Base-by-base conservation (phyloP, 495 filamentous ascomycete species). In the Arthonia radiata region DNA sequence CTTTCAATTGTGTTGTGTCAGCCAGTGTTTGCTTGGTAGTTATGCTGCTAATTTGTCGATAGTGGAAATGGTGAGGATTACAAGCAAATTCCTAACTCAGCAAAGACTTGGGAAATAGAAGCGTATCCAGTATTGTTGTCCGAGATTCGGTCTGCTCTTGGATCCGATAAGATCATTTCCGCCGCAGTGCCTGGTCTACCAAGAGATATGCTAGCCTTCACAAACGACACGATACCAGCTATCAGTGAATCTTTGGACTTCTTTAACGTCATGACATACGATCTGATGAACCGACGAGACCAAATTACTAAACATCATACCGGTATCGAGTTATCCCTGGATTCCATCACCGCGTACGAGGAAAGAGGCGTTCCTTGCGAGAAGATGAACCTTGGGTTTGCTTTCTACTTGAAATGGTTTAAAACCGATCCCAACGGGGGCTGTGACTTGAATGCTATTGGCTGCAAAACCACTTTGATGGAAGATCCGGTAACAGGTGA, bases 261-360 rank as follows among this genome's bases (percentile, higher is more conserved):
- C 46, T 49, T 78, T 39, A 81, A 78, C 39, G 57, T 80, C 27
- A 81, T 81, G 74, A 64, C 61, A 13, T 81, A 81, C 47, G 74
- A 81, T 35, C 40, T 81, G 27, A 71, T 73, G 61, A 79, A 77
- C 48, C 62, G 74, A 13, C 65, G 74, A 11, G 65, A 79, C 38
- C 63, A 52, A 32, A 44, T 62, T 6, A 78, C 71, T 3, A 60
- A 56, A 30, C 71, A 77, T 37, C 68, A 74, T 38, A 71, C 60
- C 13, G 60, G 65, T 21, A 46, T 77, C 16, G 34, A 47, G 27
- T 48, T 49, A 9, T 67, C 61, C 17, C 42, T 65, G 8, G 54
- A 57, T 8, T 47, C 60, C 9, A 36, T 78, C 11, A 47, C 67
- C 26, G 52, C 60, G 25, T 81, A 79, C 37, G 32, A 70, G 3